Conservation (phyloP, 2,329 filamentous ascomycete genomes). For the Dissoconium aciculare region DNA sequence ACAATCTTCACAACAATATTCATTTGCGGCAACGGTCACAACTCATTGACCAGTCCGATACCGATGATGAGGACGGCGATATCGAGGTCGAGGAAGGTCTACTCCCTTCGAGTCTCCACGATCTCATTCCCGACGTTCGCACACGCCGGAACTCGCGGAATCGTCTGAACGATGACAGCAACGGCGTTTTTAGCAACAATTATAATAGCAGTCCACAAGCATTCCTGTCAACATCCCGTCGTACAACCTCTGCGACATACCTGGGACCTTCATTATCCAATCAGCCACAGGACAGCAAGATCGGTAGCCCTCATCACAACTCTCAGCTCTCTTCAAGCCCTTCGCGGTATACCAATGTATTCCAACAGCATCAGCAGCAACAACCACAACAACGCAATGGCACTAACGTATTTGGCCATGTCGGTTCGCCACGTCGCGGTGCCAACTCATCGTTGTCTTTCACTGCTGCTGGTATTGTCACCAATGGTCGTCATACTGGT, state of each 20-base stretch:
- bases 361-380: slow-evolving; percentile 16
- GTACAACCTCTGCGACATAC: slow-evolving; percentile 30
- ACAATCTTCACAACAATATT: slow-evolving; percentile 38
- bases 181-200: too few relatives aligned
- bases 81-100: slow-evolving; percentile 82
- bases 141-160: slow-evolving; percentile 45
- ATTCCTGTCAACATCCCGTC: slow-evolving; percentile 21
- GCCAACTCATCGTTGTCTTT: too few relatives aligned
- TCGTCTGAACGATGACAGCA: slow-evolving; percentile 38
- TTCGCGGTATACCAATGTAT: slow-evolving; percentile 46
- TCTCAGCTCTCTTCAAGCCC: slow-evolving; percentile 47
- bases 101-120: slow-evolving; percentile 54
- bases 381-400: too few relatives aligned
- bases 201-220: too few relatives aligned
- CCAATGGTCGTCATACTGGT: too few relatives aligned
- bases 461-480: too few relatives aligned
- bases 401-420: slow-evolving; percentile 41
- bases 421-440: slow-evolving; percentile 52
- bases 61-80: slow-evolving; percentile 36
- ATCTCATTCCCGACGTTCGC: slow-evolving; percentile 47
- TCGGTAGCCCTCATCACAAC: slow-evolving; percentile 40
- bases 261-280: too few relatives aligned
- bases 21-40: slow-evolving; percentile 27
- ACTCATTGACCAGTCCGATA: slow-evolving; percentile 35
- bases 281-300: slow-evolving; percentile 27